phyloP scores from a whole-genome alignment of 192 early-diverging fungal species.

The Helicostylum pulchrum region DNA sequence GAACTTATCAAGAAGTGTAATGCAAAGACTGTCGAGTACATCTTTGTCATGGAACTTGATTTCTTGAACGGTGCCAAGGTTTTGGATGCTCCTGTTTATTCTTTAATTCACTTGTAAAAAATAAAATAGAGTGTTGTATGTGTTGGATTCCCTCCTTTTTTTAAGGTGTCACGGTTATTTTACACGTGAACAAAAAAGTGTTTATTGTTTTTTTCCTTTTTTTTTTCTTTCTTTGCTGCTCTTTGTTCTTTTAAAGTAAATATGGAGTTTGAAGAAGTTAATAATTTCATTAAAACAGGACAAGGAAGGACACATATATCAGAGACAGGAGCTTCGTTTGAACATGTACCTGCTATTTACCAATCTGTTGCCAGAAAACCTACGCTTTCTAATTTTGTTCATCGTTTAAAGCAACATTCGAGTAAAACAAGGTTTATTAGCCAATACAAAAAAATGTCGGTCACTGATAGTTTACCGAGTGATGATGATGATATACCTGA shows the following conservation, averaged over 20 bases:
- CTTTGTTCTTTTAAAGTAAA: background rate
- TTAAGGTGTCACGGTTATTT: no score
- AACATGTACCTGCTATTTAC: background rate
- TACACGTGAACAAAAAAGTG: no score
- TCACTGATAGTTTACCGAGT: conserved; percentile 1
- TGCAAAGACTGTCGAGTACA: conserved; percentile 75
- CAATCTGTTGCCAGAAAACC: conserved; percentile 2
- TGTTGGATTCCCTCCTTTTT: no score
- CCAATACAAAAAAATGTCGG: conserved; percentile 3
- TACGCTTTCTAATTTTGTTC: conserved; percentile 3
- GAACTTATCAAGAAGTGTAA: conserved; percentile 73
- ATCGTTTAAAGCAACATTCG: conserved; percentile 8
- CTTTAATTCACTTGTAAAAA: conserved; percentile 64
- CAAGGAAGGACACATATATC: background rate
- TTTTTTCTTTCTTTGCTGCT: background rate
- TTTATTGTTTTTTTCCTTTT: background rate
- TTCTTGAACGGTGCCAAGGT: conserved; percentile 76
- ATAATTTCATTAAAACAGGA: background rate
- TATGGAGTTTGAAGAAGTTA: conserved; percentile 11
- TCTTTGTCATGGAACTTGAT: conserved; percentile 91
- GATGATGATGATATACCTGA: conserved; percentile 1
- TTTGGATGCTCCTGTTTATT: conserved; percentile 85
- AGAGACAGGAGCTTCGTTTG: no score
- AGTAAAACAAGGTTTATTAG: conserved; percentile 8
- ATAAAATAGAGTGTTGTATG: no score